Evolutionary conservation across 2,329 filamentous ascomycete genomes (phyloP), one percentile per base, ranked within the genome.

Genomic region (Tolypocladium paradoxum): DNA sequence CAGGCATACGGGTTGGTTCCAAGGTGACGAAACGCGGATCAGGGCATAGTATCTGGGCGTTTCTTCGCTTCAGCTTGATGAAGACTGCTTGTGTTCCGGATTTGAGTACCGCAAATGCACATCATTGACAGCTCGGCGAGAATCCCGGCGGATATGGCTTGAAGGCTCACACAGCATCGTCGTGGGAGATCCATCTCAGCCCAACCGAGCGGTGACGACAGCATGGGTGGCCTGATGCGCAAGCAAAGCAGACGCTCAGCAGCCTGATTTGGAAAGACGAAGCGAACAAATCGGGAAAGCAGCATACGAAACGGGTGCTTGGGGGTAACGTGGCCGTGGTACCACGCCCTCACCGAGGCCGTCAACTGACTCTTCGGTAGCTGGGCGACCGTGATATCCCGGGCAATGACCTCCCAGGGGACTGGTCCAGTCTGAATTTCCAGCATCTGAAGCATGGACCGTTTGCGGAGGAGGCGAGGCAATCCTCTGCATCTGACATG

Each of bases 261-360:
- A 24, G 33, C 49, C 29, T 31, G 40, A 51, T 53, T 22, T 14
- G 68, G 69, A 68, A 73, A 66, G 61, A 57, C 56, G 65, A 73
- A 73, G 71, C 71, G 70, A 72, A 67, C 61, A 60, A 61, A 68
- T 65, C 49, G 60, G 64, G 64, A 64, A 65, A 12, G 18, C 24
- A 20, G 40, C 18, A 46, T 4, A n/a, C 27, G 24, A 46, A 46
- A 31, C 24, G 27, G 18, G 27, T n/a, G 43, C 18, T 31, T n/a
- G n/a, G 43, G 27, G 43, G 27, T 18, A 46, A 20, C 43, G 27
- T 46, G 43, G 27, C 27, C 43, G 24, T 46, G 16, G 27, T 31
- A 46, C 43, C 40, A 45, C 8, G 14, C 18, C 40, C 29, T 46
- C 43, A 31, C 24, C 27, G 43, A 31, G 18, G 29, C 27, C 8